phyloP scores from a whole-genome alignment of 139 green algal genomes.

The Ettlia oleoabundans region DNA sequence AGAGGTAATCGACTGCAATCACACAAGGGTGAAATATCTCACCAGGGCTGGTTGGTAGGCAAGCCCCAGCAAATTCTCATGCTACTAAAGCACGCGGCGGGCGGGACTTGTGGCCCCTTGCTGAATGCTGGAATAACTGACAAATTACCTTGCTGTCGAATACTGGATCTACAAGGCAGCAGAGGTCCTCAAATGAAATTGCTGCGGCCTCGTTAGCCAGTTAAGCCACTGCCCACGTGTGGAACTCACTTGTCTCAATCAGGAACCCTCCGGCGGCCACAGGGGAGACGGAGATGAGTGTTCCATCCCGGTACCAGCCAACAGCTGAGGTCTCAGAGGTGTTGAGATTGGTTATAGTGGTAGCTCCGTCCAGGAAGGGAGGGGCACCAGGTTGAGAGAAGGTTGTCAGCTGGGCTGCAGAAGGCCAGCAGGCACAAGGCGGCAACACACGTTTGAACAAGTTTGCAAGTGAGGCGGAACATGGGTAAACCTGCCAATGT shows the following conservation, averaged over 20 bases:
- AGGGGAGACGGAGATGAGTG: background rate
- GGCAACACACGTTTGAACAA: background rate
- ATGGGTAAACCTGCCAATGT: background rate
- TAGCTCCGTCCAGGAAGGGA: background rate
- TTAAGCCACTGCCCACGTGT: no score
- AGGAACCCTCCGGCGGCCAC: background rate
- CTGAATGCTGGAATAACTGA: no score
- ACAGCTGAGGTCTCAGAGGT: background rate
- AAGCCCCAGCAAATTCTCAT: no score
- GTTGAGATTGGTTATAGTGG: background rate
- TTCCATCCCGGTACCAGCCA: background rate
- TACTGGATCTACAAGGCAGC: no score
- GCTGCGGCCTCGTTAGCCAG: no score
- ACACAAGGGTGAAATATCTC: no score
- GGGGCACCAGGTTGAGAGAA: background rate
- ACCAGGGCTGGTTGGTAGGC: no score
- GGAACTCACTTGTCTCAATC: background rate
- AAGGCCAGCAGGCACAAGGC: background rate
- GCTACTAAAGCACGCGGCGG: no score
- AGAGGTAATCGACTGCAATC: background rate
- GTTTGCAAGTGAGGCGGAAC: background rate
- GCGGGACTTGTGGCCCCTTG: no score
- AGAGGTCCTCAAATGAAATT: no score
- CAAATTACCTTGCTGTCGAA: no score
- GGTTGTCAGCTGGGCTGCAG: background rate